Conservation (phyloP, 768 basidiomycete genomes). For the Mycena pura region DNA sequence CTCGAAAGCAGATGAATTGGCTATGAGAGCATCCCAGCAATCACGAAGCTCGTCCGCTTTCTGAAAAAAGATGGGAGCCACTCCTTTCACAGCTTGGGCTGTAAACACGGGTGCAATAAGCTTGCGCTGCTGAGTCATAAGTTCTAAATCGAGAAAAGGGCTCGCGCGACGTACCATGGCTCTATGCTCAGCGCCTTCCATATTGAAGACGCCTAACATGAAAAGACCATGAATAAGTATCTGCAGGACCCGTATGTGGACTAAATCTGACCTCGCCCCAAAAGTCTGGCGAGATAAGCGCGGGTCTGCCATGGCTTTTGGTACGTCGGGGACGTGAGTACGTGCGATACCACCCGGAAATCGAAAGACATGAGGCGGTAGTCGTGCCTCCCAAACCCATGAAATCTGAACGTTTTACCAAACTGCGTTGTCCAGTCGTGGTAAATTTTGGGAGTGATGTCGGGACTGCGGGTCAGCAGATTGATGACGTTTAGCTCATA, state of each 20-base stretch:
- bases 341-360: conserved; percentile 52
- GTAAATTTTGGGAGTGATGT: conserved; percentile 46
- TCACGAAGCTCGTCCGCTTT: conserved; percentile 59
- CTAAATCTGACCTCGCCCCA: conserved; percentile 52
- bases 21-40: conserved; percentile 47
- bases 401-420: conserved; percentile 60
- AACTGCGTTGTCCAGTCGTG: conserved; percentile 50
- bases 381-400: conserved; percentile 64
- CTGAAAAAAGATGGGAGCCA: conserved; percentile 55
- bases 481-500: background rate
- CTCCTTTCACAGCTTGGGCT: conserved; percentile 47
- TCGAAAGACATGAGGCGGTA: conserved; percentile 62
- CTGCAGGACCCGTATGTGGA: background rate
- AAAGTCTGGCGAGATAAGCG: conserved; percentile 49
- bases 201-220: conserved; percentile 53
- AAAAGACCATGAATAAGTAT: background rate
- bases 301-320: conserved; percentile 68
- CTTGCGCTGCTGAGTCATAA: conserved; percentile 40
- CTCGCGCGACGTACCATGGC: conserved; percentile 38
- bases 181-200: conserved; percentile 58
- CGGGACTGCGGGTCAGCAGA: conserved; percentile 43
- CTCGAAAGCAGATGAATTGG: conserved; percentile 7
- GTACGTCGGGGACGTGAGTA: conserved; percentile 54
- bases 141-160: background rate
- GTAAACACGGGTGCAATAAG: conserved; percentile 60